A percentile compares a stretch with the other conserved stretches of the same genome.
These are phyloP conservation scores for Candida sanyaensis DNA, from an alignment of 1,139 yeast genomes.

Conservation along the genomic window DNA sequence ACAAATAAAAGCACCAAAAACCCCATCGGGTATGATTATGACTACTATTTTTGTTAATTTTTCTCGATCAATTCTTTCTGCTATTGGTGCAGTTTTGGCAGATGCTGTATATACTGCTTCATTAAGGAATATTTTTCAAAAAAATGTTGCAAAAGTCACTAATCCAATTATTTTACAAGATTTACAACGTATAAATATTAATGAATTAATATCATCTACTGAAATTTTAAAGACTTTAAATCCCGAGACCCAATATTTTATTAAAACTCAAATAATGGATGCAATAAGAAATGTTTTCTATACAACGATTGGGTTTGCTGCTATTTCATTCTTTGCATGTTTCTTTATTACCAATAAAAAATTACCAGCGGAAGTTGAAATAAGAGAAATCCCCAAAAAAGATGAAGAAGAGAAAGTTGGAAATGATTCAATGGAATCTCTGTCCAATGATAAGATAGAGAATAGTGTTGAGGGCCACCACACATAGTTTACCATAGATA, in stretches of 20 bases:
- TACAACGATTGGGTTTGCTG: conserved; percentile 30
- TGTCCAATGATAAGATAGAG: background rate
- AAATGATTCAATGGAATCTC: background rate
- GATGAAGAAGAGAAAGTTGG: background rate
- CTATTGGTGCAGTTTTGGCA: conserved; percentile 33
- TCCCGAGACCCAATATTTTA: conserved; percentile 25
- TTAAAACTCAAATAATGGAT: conserved; percentile 30
- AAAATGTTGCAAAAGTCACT: conserved; percentile 20
- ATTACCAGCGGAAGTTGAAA: conserved; percentile 21
- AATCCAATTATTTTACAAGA: conserved; percentile 20
- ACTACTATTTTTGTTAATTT: conserved; percentile 36
- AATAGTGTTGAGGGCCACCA: background rate
- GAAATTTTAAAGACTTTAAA: conserved; percentile 21
- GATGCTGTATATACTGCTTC: conserved; percentile 37
- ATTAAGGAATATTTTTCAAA: conserved; percentile 19
- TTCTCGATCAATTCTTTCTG: conserved; percentile 29
- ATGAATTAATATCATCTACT: conserved; percentile 21
- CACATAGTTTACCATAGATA: no score
- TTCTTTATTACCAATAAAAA: conserved; percentile 31
- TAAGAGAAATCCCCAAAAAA: background rate
- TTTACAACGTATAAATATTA: conserved; percentile 16
- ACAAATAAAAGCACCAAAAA: conserved; percentile 38
- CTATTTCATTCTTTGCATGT: conserved; percentile 20
- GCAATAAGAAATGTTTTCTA: conserved; percentile 35
- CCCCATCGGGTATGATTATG: conserved; percentile 38